Base-by-base conservation (phyloP, 179 eudicot species). In the Spinacia oleracea region DNA sequence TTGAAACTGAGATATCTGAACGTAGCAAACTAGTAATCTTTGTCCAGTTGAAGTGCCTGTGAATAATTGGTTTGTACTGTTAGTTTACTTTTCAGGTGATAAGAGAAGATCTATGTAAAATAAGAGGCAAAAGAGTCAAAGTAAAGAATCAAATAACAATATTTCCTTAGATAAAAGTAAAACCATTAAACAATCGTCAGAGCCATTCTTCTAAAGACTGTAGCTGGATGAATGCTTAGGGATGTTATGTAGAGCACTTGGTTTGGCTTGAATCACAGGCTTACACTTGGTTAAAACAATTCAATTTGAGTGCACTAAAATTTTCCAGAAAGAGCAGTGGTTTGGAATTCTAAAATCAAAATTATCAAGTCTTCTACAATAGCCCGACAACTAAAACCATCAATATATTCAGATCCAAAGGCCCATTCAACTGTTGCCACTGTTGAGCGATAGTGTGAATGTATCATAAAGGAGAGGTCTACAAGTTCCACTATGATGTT, bases 211-310 rank as follows among this genome's bases (percentile, higher is more conserved):
- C 43, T 25, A 62, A 62, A 6, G 9, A 59, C 21, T 10, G 20
- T n/a, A 40, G 42, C 72, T 20, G 51, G 50, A 42, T 68, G 51
- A 68, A 68, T 42, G n/a, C n/a, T n/a, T n/a, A n/a, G n/a, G n/a
- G n/a, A n/a, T n/a, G n/a, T n/a, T n/a, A n/a, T n/a, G 27, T n/a
- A 65, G 42, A 31, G 38, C 50, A 68, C 50, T 21, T 38, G 11
- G 48, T 38, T 14, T 64, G 35, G 9, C 5, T 12, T 5, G 69
- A 32, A 68, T 45, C 50, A 68, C 42, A 40, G 5, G 50, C 72
- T 38, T 68, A 32, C 9, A 31, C 69, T 29, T 64, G 9, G 40
- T 4, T 29, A 63, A 31, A 64, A 2, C 38, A 29, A 40, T 15
- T 21, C 40, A 29, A 4, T 14, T 64, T 64, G 32, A 2, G 35